Percentiles rank a stretch among this genome's conserved stretches.
These are phyloP conservation scores for Coemansia sp. DNA, from an alignment of 371 early-diverging fungal species.

Conservation along the genomic window DNA sequence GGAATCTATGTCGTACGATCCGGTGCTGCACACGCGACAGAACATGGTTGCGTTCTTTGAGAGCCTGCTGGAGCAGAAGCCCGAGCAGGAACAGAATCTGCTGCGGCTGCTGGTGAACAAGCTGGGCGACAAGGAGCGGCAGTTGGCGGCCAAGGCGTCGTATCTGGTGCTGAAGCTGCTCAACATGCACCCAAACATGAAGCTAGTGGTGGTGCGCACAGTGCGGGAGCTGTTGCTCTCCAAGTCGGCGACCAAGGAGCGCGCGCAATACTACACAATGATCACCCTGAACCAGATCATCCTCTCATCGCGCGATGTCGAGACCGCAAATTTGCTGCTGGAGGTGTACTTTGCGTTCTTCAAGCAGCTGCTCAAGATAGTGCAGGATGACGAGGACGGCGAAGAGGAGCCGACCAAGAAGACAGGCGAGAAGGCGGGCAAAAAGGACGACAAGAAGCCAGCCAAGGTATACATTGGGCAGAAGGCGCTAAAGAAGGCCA, in stretches of 20 bases:
- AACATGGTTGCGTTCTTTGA: slow-evolving; percentile 72
- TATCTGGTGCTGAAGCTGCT: slow-evolving; percentile 74
- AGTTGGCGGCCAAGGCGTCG: slow-evolving; percentile 82
- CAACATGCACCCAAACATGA: slow-evolving; percentile 84
- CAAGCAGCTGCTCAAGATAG: slow-evolving; percentile 63
- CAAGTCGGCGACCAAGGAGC: slow-evolving; percentile 64
- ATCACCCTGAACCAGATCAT: slow-evolving; percentile 91
- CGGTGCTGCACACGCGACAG: slow-evolving; percentile 76
- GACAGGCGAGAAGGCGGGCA: not conserved
- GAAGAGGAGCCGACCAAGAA: slow-evolving; percentile 40
- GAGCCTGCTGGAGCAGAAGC: slow-evolving; percentile 79
- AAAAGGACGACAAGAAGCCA: slow-evolving; percentile 14
- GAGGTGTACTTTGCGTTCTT: slow-evolving; percentile 92
- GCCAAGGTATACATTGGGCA: slow-evolving; percentile 50
- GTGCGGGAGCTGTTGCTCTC: slow-evolving; percentile 83
- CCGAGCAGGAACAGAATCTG: slow-evolving; percentile 95
- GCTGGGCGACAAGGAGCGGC: slow-evolving; percentile 88
- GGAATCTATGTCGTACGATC: slow-evolving; percentile 85
- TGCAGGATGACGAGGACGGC: slow-evolving; percentile 46
- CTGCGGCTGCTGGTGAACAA: slow-evolving; percentile 91
- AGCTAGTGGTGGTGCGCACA: slow-evolving; percentile 79
- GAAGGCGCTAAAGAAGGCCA: slow-evolving; percentile 53
- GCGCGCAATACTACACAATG: slow-evolving; percentile 85
- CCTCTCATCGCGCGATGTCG: slow-evolving; percentile 67
- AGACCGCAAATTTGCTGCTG: slow-evolving; percentile 79